These are phyloP conservation scores for Aspergillus haitiensis DNA, from an alignment of 495 filamentous ascomycete species.

Conservation along the genomic window DNA sequence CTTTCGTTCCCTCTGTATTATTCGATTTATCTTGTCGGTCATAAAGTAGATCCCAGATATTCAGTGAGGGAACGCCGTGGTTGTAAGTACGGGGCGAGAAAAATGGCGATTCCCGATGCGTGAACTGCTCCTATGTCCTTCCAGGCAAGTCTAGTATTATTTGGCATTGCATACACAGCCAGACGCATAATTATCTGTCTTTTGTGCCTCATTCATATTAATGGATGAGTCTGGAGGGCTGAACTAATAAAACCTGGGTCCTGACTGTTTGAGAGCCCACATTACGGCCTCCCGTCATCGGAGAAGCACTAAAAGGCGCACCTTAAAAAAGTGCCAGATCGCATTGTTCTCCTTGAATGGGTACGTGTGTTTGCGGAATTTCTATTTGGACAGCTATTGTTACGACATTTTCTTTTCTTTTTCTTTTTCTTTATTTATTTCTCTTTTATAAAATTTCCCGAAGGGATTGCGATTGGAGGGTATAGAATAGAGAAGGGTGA, in stretches of 20 bases:
- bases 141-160: too few relatives aligned
- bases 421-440: background rate
- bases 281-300: slow-evolving; percentile 7
- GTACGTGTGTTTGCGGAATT: background rate
- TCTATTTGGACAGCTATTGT: background rate
- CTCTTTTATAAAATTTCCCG: background rate
- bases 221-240: background rate
- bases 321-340: slow-evolving; percentile 13
- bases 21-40: background rate
- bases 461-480: background rate
- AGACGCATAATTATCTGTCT: too few relatives aligned
- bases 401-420: background rate
- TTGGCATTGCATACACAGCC: too few relatives aligned
- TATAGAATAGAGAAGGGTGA: too few relatives aligned
- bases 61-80: too few relatives aligned
- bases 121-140: too few relatives aligned
- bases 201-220: background rate
- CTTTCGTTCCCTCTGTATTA: background rate
- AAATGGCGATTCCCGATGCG: too few relatives aligned
- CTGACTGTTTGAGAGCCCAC: background rate
- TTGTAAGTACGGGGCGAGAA: too few relatives aligned
- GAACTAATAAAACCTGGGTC: background rate
- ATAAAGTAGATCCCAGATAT: too few relatives aligned
- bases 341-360: slow-evolving; percentile 12
- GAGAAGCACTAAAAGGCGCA: slow-evolving; percentile 9